These are phyloP conservation scores for Limonomyces culmigenus DNA, from an alignment of 1,284 basidiomycete species.

Conservation along the genomic window DNA sequence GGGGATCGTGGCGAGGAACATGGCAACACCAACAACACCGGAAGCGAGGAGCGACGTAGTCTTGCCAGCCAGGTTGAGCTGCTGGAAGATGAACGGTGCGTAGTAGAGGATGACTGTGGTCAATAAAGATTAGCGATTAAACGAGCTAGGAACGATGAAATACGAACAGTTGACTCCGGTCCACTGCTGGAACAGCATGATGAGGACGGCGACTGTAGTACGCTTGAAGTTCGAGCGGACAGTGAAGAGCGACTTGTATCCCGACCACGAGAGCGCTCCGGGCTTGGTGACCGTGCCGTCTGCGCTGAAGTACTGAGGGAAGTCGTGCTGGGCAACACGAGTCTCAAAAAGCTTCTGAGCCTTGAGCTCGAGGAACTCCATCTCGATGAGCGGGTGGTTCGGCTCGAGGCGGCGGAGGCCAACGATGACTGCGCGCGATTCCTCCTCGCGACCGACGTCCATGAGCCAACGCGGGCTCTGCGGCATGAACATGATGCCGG, in stretches of 20 bases:
- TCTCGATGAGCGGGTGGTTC: constrained; percentile 9
- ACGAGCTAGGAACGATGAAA: constrained; percentile 1
- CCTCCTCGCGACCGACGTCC: constrained; percentile 15
- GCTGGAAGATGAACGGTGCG: no score
- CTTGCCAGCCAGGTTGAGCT: not conserved
- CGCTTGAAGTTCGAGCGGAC: not conserved
- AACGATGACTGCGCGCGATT: constrained; percentile 14
- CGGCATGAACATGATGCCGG: constrained; percentile 18
- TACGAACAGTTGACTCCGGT: constrained; percentile 1
- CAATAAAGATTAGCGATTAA: no score
- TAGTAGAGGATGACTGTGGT: no score
- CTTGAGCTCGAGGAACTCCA: constrained; percentile 16
- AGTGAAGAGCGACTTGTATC: not conserved
- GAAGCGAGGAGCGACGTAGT: not conserved
- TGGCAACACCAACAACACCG: not conserved
- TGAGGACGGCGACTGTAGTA: not conserved
- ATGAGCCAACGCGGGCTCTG: constrained; percentile 19
- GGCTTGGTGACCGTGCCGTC: not conserved
- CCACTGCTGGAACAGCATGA: constrained; percentile 2
- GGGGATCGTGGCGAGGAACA: not conserved
- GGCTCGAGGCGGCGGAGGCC: constrained; percentile 10
- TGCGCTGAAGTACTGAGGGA: not conserved
- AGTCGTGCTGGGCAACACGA: constrained; percentile 7
- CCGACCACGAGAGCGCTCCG: not conserved
- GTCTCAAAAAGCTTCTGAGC: constrained; percentile 13